These are phyloP conservation scores for Ottelia alismoides DNA, from an alignment of 106 monocot genomes.

Conservation along the genomic window DNA sequence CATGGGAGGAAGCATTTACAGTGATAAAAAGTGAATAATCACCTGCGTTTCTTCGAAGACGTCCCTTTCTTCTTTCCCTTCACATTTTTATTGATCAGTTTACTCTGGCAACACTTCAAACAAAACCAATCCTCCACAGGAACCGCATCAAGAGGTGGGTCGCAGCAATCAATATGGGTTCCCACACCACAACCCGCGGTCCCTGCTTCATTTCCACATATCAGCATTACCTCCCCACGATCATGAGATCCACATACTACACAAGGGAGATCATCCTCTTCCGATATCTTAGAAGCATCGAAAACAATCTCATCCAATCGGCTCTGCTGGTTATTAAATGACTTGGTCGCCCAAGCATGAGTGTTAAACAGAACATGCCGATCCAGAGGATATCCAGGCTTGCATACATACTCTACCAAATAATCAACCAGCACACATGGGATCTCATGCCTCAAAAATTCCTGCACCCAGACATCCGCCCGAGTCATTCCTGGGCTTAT, in stretches of 20 bases:
- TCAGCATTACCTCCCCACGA: conserved; percentile 57
- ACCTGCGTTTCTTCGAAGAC: neutral
- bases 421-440: conserved; percentile 64
- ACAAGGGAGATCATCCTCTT: conserved; percentile 39
- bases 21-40: neutral
- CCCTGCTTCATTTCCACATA: conserved; percentile 62
- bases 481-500: conserved; percentile 44
- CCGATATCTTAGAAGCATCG: conserved; percentile 2
- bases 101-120: conserved; percentile 18
- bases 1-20: neutral
- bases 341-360: conserved; percentile 46
- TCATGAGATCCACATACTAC: conserved; percentile 37
- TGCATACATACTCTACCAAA: conserved; percentile 16
- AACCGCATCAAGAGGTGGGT: conserved; percentile 50
- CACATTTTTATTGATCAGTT: neutral
- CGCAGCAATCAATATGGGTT: conserved; percentile 75
- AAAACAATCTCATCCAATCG: conserved; percentile 27
- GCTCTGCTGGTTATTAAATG: conserved; percentile 26
- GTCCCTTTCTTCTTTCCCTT: neutral
- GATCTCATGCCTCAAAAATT: conserved; percentile 64
- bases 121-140: conserved; percentile 85
- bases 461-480: conserved; percentile 60
- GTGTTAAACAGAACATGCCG: conserved; percentile 63
- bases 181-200: conserved; percentile 53
- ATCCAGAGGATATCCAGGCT: conserved; percentile 34